Evolutionary conservation across 345 rosid genomes (phyloP).

Genomic region (Limnanthes douglasii): DNA sequence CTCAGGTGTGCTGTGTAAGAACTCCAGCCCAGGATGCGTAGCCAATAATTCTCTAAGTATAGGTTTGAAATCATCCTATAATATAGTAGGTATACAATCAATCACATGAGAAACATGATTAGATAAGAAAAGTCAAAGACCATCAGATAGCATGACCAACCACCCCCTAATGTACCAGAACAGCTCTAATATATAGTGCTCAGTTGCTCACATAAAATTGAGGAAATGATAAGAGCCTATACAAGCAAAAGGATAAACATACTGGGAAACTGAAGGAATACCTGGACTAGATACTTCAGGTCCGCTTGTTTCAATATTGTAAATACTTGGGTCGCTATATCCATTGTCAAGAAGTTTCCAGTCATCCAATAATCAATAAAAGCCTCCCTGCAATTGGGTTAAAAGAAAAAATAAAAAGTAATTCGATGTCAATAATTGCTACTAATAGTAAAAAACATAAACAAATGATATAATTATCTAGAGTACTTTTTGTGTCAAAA

Average conservation of each 20-base stretch:
- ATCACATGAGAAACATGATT: background rate
- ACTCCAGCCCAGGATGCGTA: conserved; percentile 96
- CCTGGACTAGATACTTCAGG: conserved; percentile 61
- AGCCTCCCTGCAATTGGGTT: conserved; percentile 48
- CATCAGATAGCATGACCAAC: background rate
- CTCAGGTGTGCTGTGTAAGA: conserved; percentile 91
- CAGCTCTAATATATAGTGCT: too few species aligned
- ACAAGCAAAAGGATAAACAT: too few species aligned
- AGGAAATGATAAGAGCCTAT: too few species aligned
- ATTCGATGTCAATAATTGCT: background rate
- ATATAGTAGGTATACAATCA: conserved; percentile 3
- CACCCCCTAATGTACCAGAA: too few species aligned
- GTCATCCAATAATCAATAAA: conserved; percentile 73
- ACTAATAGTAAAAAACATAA: too few species aligned
- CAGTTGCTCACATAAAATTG: too few species aligned
- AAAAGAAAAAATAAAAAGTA: conserved; percentile 5
- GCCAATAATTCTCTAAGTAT: conserved; percentile 80
- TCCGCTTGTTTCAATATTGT: conserved; percentile 61
- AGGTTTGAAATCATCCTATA: conserved; percentile 84
- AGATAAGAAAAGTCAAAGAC: background rate
- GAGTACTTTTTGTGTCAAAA: too few species aligned
- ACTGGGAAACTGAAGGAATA: conserved; percentile 9
- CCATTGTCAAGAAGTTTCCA: conserved; percentile 64
- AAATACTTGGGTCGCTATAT: conserved; percentile 60
- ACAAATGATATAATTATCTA: too few species aligned